phyloP scores from a whole-genome alignment of 2,329 filamentous ascomycete genomes.

The Stemphylium beticola region DNA sequence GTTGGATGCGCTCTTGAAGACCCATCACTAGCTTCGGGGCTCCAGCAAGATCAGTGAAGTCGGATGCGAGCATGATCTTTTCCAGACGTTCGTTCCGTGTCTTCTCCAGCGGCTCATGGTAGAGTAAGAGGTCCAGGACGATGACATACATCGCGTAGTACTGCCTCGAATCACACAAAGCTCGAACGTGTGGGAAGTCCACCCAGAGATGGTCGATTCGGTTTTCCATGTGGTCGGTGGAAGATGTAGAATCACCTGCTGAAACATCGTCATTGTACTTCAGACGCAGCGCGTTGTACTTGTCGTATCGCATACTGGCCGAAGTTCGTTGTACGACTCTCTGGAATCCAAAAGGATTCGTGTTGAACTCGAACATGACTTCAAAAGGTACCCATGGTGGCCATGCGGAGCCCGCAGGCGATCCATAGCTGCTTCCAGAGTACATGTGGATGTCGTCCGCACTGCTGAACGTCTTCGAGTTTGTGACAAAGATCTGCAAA shows the following conservation, averaged over 20 bases:
- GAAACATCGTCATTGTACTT: slow-evolving; percentile 97
- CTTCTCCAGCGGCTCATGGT: slow-evolving; percentile 95
- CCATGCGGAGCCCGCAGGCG: slow-evolving; percentile 84
- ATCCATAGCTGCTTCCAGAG: slow-evolving; percentile 90
- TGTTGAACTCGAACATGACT: slow-evolving; percentile 95
- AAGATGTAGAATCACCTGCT: slow-evolving; percentile 60
- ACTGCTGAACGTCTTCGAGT: slow-evolving; percentile 83
- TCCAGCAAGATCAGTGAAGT: slow-evolving; percentile 95
- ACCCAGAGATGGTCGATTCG: slow-evolving; percentile 97
- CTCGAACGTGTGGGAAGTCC: slow-evolving; percentile 90
- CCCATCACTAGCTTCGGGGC: slow-evolving; percentile 91
- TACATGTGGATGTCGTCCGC: slow-evolving; percentile 89
- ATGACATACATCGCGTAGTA: slow-evolving; percentile 99
- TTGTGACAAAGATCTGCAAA: slow-evolving; percentile 96
- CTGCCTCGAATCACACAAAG: slow-evolving; percentile 95
- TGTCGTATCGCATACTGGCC: slow-evolving; percentile 91
- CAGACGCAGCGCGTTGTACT: slow-evolving; percentile 94
- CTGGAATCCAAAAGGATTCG: slow-evolving; percentile 96
- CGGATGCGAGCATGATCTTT: slow-evolving; percentile 98
- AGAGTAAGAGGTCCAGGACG: slow-evolving; percentile 91
- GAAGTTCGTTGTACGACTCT: slow-evolving; percentile 97
- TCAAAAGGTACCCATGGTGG: slow-evolving; percentile 98
- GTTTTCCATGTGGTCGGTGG: slow-evolving; percentile 67
- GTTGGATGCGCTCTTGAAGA: slow-evolving; percentile 89
- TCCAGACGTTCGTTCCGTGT: slow-evolving; percentile 93